Conservation (phyloP, 768 basidiomycete species). For the Tricholoma hemisulphureum region DNA sequence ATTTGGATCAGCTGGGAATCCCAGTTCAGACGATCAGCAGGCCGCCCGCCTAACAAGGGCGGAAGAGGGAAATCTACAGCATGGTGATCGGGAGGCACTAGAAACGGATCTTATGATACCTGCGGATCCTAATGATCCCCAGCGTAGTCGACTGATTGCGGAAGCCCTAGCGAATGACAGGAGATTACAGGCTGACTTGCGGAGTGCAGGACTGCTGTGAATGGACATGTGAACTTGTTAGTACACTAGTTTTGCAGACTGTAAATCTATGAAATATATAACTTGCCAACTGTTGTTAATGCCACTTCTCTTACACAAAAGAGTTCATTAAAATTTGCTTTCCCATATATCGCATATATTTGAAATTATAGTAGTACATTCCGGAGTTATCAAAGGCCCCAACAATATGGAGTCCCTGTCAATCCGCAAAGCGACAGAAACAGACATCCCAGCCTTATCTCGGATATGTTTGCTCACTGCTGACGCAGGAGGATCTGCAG, state of each 20-base stretch:
- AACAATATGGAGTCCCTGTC: too few species aligned
- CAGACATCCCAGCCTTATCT: conserved; percentile 58
- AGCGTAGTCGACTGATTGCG: conserved; percentile 41
- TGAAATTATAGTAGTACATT: too few species aligned
- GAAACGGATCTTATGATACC: conserved; percentile 42
- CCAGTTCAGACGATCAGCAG: conserved; percentile 26
- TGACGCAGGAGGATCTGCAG: conserved; percentile 67
- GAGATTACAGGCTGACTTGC: conserved; percentile 56
- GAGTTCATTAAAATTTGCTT: too few species aligned
- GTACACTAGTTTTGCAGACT: not conserved
- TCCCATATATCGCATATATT: too few species aligned
- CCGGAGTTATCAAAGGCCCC: too few species aligned
- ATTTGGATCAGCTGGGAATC: conserved; percentile 25
- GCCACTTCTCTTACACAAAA: too few species aligned
- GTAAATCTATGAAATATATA: not conserved
- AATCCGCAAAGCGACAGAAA: conserved; percentile 55
- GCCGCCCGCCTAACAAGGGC: conserved; percentile 22
- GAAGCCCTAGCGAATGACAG: conserved; percentile 54
- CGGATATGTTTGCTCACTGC: conserved; percentile 74
- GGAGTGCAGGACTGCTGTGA: conserved; percentile 64
- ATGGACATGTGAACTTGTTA: not conserved
- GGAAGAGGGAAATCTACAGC: conserved; percentile 27
- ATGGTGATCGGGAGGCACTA: conserved; percentile 23
- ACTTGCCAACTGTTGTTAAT: too few species aligned
- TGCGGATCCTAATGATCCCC: conserved; percentile 39